A percentile compares a stretch with the other conserved stretches of the same genome.
These are phyloP conservation scores for Fusarium sp. DNA, from an alignment of 2,329 filamentous ascomycete genomes.

Conservation along the genomic window DNA sequence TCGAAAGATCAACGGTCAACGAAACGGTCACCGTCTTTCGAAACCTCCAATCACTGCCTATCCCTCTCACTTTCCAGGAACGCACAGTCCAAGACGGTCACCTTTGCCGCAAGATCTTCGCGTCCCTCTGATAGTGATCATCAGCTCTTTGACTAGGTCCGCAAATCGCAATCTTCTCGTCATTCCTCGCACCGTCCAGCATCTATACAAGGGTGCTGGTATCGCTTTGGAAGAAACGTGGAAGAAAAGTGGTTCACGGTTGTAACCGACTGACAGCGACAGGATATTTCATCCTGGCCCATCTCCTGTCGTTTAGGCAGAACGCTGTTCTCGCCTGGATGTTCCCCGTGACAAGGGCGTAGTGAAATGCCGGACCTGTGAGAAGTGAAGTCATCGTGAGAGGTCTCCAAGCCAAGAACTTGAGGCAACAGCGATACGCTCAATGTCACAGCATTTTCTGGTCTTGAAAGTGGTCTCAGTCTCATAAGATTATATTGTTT, in stretches of 20 bases:
- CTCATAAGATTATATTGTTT: slow-evolving; percentile 7
- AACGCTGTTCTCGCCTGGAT: slow-evolving; percentile 14
- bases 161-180: slow-evolving; percentile 37
- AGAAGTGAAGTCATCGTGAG: slow-evolving; percentile 41
- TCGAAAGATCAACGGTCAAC: slow-evolving; percentile 11
- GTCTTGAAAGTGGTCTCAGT: slow-evolving; percentile 14
- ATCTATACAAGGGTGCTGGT: neutral
- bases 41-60: slow-evolving; percentile 25
- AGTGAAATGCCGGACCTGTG: slow-evolving; percentile 7
- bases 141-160: slow-evolving; percentile 16
- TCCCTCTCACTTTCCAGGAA: slow-evolving; percentile 8
- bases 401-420: slow-evolving; percentile 8
- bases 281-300: slow-evolving; percentile 13
- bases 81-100: slow-evolving; percentile 37
- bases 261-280: slow-evolving; percentile 23
- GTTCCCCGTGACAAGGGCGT: slow-evolving; percentile 8
- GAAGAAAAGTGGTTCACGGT: slow-evolving; percentile 36
- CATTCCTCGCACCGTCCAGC: slow-evolving; percentile 31
- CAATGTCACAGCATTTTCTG: slow-evolving; percentile 7
- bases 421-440: slow-evolving; percentile 20
- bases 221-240: slow-evolving; percentile 16
- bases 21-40: slow-evolving; percentile 36
- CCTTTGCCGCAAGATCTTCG: slow-evolving; percentile 17
- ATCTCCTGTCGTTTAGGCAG: slow-evolving; percentile 5
- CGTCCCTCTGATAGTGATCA: slow-evolving; percentile 28